Evolutionary conservation across 768 basidiomycete species (phyloP).

Genomic region (Sporobolomyces pararoseus): DNA sequence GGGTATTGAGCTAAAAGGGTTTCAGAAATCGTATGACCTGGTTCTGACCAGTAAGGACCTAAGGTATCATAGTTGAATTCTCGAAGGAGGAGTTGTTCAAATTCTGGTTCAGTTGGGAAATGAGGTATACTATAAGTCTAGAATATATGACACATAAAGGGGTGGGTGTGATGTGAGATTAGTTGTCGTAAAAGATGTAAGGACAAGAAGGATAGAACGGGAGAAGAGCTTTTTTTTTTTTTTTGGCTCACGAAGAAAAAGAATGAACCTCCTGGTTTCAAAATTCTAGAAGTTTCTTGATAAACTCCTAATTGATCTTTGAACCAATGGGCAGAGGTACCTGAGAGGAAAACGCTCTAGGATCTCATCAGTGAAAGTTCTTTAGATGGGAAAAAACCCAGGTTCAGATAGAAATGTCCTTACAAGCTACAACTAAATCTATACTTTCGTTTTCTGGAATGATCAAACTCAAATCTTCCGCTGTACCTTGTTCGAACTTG

Average conservation of each 20-base stretch:
- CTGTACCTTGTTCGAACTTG: neutral
- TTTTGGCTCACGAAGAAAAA: no score
- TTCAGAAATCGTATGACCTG: neutral
- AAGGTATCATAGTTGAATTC: neutral
- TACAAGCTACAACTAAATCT: conserved; percentile 6
- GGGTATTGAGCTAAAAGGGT: neutral
- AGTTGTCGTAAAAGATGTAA: neutral
- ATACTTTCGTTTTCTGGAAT: neutral
- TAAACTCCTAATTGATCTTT: neutral
- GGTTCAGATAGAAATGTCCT: neutral
- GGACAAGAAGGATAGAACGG: neutral
- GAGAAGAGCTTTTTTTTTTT: no score
- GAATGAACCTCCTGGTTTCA: conserved; percentile 7
- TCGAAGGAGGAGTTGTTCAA: neutral
- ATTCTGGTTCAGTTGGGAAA: neutral
- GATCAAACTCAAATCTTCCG: neutral
- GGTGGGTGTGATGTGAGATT: no score
- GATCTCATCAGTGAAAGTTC: neutral
- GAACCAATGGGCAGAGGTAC: conserved; percentile 9
- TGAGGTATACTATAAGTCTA: conserved; percentile 1
- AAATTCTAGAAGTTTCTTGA: neutral
- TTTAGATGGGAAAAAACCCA: neutral
- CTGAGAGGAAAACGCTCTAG: neutral
- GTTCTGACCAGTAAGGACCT: conserved; percentile 4
- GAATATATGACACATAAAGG: no score